Conservation (phyloP, 108 stramenopile species). For the Fistulifera pelliculosa region DNA sequence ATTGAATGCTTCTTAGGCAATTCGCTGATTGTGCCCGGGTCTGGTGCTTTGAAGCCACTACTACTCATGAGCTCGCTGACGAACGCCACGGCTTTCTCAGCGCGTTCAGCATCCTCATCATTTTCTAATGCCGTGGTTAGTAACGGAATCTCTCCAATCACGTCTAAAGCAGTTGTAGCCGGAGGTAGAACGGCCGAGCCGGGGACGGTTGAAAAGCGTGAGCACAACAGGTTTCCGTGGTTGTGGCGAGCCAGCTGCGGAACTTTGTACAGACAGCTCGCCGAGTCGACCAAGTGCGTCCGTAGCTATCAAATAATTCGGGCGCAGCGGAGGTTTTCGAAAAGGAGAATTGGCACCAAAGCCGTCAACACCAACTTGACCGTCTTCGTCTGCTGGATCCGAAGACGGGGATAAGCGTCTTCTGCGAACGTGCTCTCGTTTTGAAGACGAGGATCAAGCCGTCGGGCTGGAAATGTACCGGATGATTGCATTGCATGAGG, state of each 20-base stretch:
- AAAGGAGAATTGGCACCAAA: no score
- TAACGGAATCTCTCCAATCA: background rate
- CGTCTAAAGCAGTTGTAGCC: background rate
- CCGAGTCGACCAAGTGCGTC: conserved; percentile 10
- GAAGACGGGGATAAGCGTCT: background rate
- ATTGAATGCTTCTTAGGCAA: conserved; percentile 30
- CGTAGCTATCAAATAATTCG: background rate
- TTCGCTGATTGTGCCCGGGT: conserved; percentile 6
- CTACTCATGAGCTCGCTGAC: conserved; percentile 18
- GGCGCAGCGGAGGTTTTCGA: no score
- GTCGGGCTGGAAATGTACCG: background rate
- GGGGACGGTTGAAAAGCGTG: background rate
- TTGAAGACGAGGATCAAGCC: background rate
- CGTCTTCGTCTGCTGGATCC: background rate
- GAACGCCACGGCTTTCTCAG: conserved; percentile 18
- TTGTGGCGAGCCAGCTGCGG: background rate
- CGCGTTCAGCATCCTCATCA: conserved; percentile 19
- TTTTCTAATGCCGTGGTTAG: conserved; percentile 10
- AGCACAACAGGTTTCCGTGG: conserved; percentile 1
- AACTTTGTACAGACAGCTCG: background rate
- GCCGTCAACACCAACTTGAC: background rate
- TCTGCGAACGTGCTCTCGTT: background rate
- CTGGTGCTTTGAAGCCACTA: background rate
- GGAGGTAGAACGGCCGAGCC: background rate
- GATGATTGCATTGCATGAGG: background rate